phyloP scores from a whole-genome alignment of 2,329 filamentous ascomycete species.

The Drechmeria coniospora region DNA sequence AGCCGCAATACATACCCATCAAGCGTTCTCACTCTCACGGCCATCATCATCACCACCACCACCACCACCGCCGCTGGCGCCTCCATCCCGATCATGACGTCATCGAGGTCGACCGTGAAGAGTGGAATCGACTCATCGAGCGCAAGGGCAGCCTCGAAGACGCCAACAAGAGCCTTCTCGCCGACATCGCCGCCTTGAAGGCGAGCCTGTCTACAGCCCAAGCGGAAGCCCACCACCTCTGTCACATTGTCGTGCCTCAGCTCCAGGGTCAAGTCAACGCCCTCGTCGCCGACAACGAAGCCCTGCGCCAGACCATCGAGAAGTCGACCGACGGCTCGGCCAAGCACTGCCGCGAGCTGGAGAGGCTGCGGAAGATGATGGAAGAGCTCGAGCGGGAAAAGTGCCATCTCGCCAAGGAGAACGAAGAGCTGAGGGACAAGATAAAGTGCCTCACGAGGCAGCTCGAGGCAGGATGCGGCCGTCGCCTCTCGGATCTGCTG shows the following conservation, averaged over 20 bases:
- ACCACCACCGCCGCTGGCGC: conserved; percentile 14
- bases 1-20: conserved; percentile 21
- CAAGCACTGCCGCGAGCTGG: conserved; percentile 16
- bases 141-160: conserved; percentile 20
- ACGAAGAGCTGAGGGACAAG: conserved; percentile 17
- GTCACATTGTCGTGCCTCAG: conserved; percentile 17
- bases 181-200: conserved; percentile 19
- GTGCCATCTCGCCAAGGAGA: conserved; percentile 19
- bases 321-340: conserved; percentile 14
- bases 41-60: conserved; percentile 15
- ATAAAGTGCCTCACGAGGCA: conserved; percentile 20
- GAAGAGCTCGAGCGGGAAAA: conserved; percentile 18
- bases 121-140: conserved; percentile 21
- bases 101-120: conserved; percentile 19
- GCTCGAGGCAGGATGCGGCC: conserved; percentile 14
- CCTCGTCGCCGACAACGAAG: conserved; percentile 22
- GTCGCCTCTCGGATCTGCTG: conserved; percentile 16
- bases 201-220: conserved; percentile 18
- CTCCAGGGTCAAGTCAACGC: conserved; percentile 21
- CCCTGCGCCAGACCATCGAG: conserved; percentile 22
- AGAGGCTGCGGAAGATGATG: conserved; percentile 17
- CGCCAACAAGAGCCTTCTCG: conserved; percentile 17
- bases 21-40: conserved; percentile 22
- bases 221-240: conserved; percentile 18
- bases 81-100: conserved; percentile 17